Percentiles rank a stretch among this genome's conserved stretches.
phyloP scores from a whole-genome alignment of 2,329 filamentous ascomycete genomes.

The Cladosporium sp. region DNA sequence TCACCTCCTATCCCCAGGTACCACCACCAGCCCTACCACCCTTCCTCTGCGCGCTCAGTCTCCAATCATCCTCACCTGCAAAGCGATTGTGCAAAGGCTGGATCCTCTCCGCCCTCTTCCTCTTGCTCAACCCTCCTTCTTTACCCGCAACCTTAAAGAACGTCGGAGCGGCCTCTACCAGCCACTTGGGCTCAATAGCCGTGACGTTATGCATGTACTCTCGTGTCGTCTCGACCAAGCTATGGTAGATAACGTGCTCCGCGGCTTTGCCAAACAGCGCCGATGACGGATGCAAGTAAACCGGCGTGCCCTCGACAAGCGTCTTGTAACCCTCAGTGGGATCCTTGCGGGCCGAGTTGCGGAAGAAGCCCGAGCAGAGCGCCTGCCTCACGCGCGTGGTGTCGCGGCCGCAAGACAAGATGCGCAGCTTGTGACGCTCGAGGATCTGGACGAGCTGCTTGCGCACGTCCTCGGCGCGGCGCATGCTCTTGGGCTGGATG shows the following conservation, averaged over 20 bases:
- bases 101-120: conserved; percentile 90
- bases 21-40: conserved; percentile 82
- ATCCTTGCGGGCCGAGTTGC: conserved; percentile 89
- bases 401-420: conserved; percentile 79
- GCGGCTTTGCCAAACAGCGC: conserved; percentile 92
- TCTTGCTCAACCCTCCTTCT: conserved; percentile 70
- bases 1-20: conserved; percentile 68
- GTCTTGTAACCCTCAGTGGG: conserved; percentile 97
- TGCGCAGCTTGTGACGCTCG: conserved; percentile 76
- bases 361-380: conserved; percentile 90
- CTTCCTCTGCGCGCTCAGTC: conserved; percentile 78
- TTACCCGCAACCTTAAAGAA: conserved; percentile 97
- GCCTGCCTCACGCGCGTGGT: conserved; percentile 84
- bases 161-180: conserved; percentile 93
- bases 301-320: conserved; percentile 86
- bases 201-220: conserved; percentile 98
- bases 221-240: conserved; percentile 84
- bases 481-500: conserved; percentile 85
- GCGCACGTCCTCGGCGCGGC: conserved; percentile 82
- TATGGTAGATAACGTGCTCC: conserved; percentile 93
- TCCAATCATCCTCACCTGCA: conserved; percentile 89
- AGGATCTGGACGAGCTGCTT: conserved; percentile 91
- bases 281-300: conserved; percentile 88
- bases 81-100: conserved; percentile 93
- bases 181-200: conserved; percentile 84